Evolutionary conservation across 179 eudicot genomes (phyloP), one percentile per base, ranked within the genome.

Genomic region (Corrigiola litoralis): DNA sequence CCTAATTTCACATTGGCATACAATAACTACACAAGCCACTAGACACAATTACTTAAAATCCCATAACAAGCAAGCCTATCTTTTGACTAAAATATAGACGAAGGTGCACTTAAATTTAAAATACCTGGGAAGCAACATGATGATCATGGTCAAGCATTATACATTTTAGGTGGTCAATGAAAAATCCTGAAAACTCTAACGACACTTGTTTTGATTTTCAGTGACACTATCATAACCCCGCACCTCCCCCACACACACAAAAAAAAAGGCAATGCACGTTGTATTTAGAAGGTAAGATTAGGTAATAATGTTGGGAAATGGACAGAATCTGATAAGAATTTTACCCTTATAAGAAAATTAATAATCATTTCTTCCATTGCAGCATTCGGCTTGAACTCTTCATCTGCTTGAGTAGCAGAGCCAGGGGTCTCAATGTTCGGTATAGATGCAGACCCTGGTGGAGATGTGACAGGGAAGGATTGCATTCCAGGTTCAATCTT

Each of bases 361-460:
- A 95, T 95, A 47, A 95, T 95, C 99, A 95, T 95, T 82, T 95
- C 99, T 79, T 95, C 99, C 99, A 95, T 95, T 25, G 99, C 99
- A 46, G 99, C 97, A 81, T 95, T 95, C 50, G 97, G 99, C 75
- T 95, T 95, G 75, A 91, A 95, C 67, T 91, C 97, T 75, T 95
- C 99, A 80, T 91, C 97, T 67, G 96, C 92, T 70, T 91, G 99
- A 63, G 92, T 86, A 59, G 83, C 71, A 67, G 96, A 81, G 56
- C 97, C 99, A 18, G 95, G 96, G 52, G 95, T 95, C 77, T 89
- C 99, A 44, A 88, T 76, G 63, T 80, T 95, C 18, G 97, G 84
- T 31, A 91, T 85, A n/a, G 97, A 87, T 29, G 94, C 79, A 72
- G 95, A 70, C 27, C 97, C 97, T 61, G 92, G 90, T 67, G 99